Evolutionary conservation across 2,329 filamentous ascomycete species (phyloP).

Genomic region (Bipolaris oryzae): DNA sequence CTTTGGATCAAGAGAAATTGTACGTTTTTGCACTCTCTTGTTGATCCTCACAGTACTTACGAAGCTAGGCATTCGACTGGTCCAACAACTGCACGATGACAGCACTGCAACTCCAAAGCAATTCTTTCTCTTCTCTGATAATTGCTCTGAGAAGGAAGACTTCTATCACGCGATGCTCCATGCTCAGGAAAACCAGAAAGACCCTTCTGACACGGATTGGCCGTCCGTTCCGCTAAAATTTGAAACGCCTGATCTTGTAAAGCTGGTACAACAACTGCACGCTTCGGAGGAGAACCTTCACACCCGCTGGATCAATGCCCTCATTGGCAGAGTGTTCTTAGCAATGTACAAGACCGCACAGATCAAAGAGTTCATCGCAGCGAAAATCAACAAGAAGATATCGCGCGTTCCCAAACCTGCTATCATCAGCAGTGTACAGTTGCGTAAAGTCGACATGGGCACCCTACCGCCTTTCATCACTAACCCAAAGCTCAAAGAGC

Average conservation of each 20-base stretch:
- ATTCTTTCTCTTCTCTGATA: conserved; percentile 94
- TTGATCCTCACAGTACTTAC: conserved; percentile 11
- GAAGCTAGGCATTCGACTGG: conserved; percentile 65
- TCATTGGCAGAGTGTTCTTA: conserved; percentile 87
- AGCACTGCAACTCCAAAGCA: conserved; percentile 71
- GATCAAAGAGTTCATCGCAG: conserved; percentile 76
- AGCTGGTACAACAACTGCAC: conserved; percentile 86
- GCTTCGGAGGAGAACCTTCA: conserved; percentile 90
- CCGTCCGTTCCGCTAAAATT: conserved; percentile 76
- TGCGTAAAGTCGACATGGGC: conserved; percentile 84
- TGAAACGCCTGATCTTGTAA: conserved; percentile 84
- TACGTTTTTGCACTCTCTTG: background rate
- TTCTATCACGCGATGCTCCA: conserved; percentile 93
- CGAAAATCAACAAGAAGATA: conserved; percentile 95
- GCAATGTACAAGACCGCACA: conserved; percentile 84
- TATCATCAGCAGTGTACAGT: conserved; percentile 83
- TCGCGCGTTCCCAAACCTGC: conserved; percentile 88
- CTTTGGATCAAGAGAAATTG: conserved; percentile 95
- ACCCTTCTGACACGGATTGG: conserved; percentile 54
- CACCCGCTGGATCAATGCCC: conserved; percentile 90
- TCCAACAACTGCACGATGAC: conserved; percentile 65
- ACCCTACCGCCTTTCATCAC: conserved; percentile 87
- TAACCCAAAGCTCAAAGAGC: conserved; percentile 83
- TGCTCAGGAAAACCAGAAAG: conserved; percentile 75
- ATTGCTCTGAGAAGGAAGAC: conserved; percentile 95